A percentile compares a stretch with the other conserved stretches of the same genome.
Conservation (phyloP, 208 protist species). For the Wallacemonas sp. region DNA sequence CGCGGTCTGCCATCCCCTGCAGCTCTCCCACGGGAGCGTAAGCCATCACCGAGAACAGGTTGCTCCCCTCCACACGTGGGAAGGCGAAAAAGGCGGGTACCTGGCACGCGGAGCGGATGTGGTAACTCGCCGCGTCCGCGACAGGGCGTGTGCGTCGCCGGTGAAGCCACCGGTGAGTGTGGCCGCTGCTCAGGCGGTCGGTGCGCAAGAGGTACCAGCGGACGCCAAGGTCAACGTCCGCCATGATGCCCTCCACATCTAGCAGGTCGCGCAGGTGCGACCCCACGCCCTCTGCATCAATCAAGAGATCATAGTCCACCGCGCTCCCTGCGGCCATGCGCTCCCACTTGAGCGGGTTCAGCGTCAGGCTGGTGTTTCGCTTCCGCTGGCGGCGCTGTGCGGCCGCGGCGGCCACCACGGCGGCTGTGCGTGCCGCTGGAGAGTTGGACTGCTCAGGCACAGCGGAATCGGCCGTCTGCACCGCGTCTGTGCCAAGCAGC, state of each 20-base stretch:
- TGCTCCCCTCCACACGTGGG: constrained; percentile 47
- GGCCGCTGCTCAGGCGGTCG: constrained; percentile 29
- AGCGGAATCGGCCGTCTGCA: constrained; percentile 3
- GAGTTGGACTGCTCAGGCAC: constrained; percentile 7
- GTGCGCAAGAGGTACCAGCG: constrained; percentile 75
- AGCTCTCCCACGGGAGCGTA: constrained; percentile 72
- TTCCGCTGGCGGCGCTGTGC: background rate
- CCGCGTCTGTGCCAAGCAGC: background rate
- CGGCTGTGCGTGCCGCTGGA: background rate
- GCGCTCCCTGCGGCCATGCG: constrained; percentile 60
- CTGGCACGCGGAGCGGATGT: constrained; percentile 53
- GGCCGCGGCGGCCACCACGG: background rate
- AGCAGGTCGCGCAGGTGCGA: constrained; percentile 78
- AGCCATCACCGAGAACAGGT: constrained; percentile 81
- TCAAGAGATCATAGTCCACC: constrained; percentile 83
- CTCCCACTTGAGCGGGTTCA: constrained; percentile 74
- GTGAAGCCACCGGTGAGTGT: constrained; percentile 88
- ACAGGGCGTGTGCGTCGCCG: constrained; percentile 31
- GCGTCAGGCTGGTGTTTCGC: constrained; percentile 65
- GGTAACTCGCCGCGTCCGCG: constrained; percentile 29
- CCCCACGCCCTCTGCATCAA: constrained; percentile 76
- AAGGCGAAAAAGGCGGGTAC: constrained; percentile 72
- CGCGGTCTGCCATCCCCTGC: constrained; percentile 31
- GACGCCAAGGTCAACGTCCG: constrained; percentile 68
- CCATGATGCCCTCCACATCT: constrained; percentile 82